Evolutionary conservation across 2,329 filamentous ascomycete species (phyloP), one percentile per base, ranked within the genome.

Genomic region (Fusarium ramigenum): DNA sequence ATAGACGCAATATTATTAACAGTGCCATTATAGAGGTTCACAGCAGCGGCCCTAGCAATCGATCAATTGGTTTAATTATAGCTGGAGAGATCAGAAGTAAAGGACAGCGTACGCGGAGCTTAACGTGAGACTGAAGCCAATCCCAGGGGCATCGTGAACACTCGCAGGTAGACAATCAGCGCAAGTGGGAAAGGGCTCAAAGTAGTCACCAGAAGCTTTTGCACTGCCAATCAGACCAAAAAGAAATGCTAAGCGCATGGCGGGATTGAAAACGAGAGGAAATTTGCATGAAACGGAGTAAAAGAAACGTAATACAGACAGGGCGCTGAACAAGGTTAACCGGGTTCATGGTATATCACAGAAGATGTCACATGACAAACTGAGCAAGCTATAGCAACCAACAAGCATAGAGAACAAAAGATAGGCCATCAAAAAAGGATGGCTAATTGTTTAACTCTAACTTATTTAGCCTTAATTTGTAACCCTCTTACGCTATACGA

Each of bases 241-340:
- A n/a, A 47, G 9, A n/a, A 30, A 9, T n/a, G 44, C 19, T 11
- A 47, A 16, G 4, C 2, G 25, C 25, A 47, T 47, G 25, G 1
- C 11, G 4, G 6, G 6, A 11, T 10, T 11, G 3, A 47, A 30
- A 16, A 16, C 4, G 9, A 30, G 6, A 16, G 1, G 5, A 16
- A 5, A 7, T 30, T n/a, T 47, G 25, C 9, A 4, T 16, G 6
- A 3, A 9, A n/a, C 4, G 25, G 0, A 2, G 10, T 2, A 5
- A 12, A 47, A n/a, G 7, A 11, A 21, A 2, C 5, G 19, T 11
- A 10, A 10, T n/a, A n/a, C n/a, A n/a, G 25, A 11, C 44, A 7
- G 2, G 25, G 1, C 7, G 43, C 12, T 46, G 3, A 2, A 1
- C 23, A 15, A 46, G 44, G 16, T 21, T 1, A 9, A 30, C 11